Evolutionary conservation across 495 filamentous ascomycete genomes (phyloP), one percentile per base, ranked within the genome.

Genomic region (Jackrogersella multiformis): DNA sequence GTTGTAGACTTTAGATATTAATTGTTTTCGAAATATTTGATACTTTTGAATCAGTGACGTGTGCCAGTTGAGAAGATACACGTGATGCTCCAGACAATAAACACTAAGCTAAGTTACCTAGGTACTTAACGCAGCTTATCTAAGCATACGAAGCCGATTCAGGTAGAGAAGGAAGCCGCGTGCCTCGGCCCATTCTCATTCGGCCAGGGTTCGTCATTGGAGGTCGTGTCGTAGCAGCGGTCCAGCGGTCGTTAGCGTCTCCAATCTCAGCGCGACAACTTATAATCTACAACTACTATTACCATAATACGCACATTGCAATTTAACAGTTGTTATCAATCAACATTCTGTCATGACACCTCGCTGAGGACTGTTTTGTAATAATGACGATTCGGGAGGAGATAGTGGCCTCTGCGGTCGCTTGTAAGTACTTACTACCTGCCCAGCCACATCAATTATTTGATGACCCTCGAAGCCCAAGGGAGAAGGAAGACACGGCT

Each of bases 361-460:
- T 35, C 58, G 36, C 26, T 53, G 56, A 67, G 18, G 13, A n/a
- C 24, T 20, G 46, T 52, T 61, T 51, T 65, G 60, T 74, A 67
- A 85, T 56, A 60, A 93, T 93, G 90, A 81, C 89, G 72, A 88
- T 89, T 73, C 90, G 92, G 64, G 92, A 96, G 87, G 92, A 96
- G 74, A 79, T 96, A 62, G 88, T 96, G 73, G 80, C 87, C 69
- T 94, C 91, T 71, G 92, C 92, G 74, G 89, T 92, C 84, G 78
- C 87, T 84, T 80, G 77, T 76, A 74, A 85, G 90, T 84, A n/a
- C n/a, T n/a, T n/a, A n/a, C n/a, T n/a, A n/a, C 79, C 74, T 65
- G 84, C 78, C 56, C 45, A 57, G 26, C 38, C 51, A 52, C n/a
- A 42, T 83, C 78, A 74, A 78, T 69, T 45, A 48, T 59, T 39